Evolutionary conservation across 2,329 filamentous ascomycete species (phyloP), one percentile per base, ranked within the genome.

Genomic region (Penicillium olsonii): DNA sequence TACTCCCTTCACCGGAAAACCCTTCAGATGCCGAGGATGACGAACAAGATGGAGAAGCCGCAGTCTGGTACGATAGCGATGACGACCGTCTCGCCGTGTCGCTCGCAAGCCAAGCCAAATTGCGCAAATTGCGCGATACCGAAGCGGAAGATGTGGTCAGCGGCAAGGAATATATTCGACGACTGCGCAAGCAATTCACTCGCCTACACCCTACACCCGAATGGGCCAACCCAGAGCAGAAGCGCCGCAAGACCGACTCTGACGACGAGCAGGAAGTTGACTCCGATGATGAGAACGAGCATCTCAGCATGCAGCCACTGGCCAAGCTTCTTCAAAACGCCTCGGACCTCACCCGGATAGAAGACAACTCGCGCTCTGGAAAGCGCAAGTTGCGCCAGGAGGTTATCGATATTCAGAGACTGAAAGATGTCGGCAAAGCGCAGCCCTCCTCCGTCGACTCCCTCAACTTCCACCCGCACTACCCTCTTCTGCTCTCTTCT

Each of bases 21-120:
- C 67, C 72, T 48, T 68, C 70, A 38, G 67, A 70, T 17, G 65
- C 68, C 4, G 70, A 72, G 29, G 66, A 67, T 4, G 60, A 65
- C 6, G 55, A 63, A 7, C 56, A 63, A 24, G 60, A 65, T n/a
- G 48, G 51, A 10, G 51, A 57, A n/a, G 65, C 63, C 10, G 71
- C 73, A 2, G 70, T 76, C 18, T 99, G 94, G 94, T 85, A 92
- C 60, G 94, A 99, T 68, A 97, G 92, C 70, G 94, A 99, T 63
- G 94, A 99, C 66, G 94, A 97, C 66, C 83, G 89, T 45, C 76
- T 96, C 54, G 83, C 84, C 6, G 81, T 99, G 41, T 97, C 92
- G 12, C 79, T 99, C 33, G 87, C 90, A 3, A 82, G 84, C 20
- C 84, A 87, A 37, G 82, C 84, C 40, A 82, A 88, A 56, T 70